Conservation (phyloP, 2,329 filamentous ascomycete species). For the Aspergillus eucalypticola region DNA sequence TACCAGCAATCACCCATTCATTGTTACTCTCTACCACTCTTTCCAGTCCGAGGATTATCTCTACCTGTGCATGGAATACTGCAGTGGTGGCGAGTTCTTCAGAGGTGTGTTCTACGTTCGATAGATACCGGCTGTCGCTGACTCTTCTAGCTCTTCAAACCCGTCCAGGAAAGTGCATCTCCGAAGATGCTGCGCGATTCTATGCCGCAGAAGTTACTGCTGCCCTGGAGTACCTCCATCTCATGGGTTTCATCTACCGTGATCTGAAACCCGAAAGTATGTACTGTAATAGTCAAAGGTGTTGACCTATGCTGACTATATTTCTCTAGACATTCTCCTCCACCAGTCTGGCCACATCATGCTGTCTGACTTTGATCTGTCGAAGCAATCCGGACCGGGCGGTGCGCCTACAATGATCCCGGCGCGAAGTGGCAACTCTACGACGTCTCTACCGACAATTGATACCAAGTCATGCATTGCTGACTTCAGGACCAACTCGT, state of each 20-base stretch:
- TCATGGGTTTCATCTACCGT: conserved; percentile 99
- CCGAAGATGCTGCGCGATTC: conserved; percentile 94
- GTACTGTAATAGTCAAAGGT: conserved; percentile 37
- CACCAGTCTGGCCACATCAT: conserved; percentile 99
- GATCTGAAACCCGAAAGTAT: conserved; percentile 95
- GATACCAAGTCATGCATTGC: conserved; percentile 98
- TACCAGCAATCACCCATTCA: conserved; percentile 98
- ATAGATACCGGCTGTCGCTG: background rate
- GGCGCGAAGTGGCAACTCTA: conserved; percentile 81
- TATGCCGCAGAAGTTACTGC: conserved; percentile 98
- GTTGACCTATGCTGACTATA: conserved; percentile 38
- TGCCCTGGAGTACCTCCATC: conserved; percentile 90
- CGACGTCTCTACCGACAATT: conserved; percentile 88
- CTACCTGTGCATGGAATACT: conserved; percentile 99
- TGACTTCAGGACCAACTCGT: conserved; percentile 97
- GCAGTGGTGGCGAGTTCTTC: conserved; percentile 98
- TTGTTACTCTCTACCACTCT: conserved; percentile 96
- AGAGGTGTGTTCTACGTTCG: conserved; percentile 50
- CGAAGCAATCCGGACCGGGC: conserved; percentile 93
- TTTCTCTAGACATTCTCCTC: conserved; percentile 78
- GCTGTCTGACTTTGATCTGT: conserved; percentile 98
- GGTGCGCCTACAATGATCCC: conserved; percentile 98
- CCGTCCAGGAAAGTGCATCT: conserved; percentile 92
- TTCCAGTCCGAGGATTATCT: conserved; percentile 99
- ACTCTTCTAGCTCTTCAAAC: conserved; percentile 73